phyloP scores from a whole-genome alignment of 495 filamentous ascomycete genomes.

The Aspergillus nidulans region DNA sequence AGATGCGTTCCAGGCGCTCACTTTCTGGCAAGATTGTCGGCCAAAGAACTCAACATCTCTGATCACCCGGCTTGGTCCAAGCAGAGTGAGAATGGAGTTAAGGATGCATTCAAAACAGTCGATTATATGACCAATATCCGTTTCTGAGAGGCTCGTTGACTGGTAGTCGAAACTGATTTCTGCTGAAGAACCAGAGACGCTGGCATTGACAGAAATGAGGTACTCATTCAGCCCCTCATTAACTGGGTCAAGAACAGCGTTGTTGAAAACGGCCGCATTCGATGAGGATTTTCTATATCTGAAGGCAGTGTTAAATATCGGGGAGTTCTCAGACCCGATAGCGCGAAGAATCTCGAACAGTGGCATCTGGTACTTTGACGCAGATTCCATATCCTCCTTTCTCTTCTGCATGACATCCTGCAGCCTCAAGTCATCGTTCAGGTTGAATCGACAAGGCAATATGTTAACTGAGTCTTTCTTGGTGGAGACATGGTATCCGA shows the following conservation, averaged over 20 bases:
- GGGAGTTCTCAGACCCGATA: slow-evolving; percentile 30
- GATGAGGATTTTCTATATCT: slow-evolving; percentile 21
- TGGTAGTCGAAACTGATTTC: slow-evolving; percentile 40
- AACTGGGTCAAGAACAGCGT: not conserved
- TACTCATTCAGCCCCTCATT: slow-evolving; percentile 37
- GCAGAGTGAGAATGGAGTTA: slow-evolving; percentile 29
- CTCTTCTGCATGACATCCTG: slow-evolving; percentile 32
- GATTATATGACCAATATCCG: slow-evolving; percentile 34
- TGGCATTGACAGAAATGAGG: slow-evolving; percentile 54
- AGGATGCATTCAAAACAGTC: slow-evolving; percentile 40
- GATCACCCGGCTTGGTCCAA: slow-evolving; percentile 21
- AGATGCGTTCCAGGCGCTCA: slow-evolving; percentile 11
- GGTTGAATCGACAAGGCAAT: slow-evolving; percentile 31
- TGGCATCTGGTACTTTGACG: slow-evolving; percentile 31
- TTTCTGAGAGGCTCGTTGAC: slow-evolving; percentile 30
- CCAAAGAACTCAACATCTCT: slow-evolving; percentile 20
- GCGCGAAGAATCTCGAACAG: slow-evolving; percentile 40
- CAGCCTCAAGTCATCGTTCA: slow-evolving; percentile 32
- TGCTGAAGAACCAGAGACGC: slow-evolving; percentile 35
- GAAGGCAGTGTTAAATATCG: slow-evolving; percentile 51
- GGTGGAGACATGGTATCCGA: slow-evolving; percentile 40
- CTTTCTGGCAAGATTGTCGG: slow-evolving; percentile 4
- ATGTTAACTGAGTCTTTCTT: slow-evolving; percentile 6
- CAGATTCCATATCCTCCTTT: slow-evolving; percentile 31
- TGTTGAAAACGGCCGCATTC: slow-evolving; percentile 6